Evolutionary conservation across 1,284 basidiomycete genomes (phyloP), one percentile per base, ranked within the genome.

Genomic region (Amylostereum areolatum): DNA sequence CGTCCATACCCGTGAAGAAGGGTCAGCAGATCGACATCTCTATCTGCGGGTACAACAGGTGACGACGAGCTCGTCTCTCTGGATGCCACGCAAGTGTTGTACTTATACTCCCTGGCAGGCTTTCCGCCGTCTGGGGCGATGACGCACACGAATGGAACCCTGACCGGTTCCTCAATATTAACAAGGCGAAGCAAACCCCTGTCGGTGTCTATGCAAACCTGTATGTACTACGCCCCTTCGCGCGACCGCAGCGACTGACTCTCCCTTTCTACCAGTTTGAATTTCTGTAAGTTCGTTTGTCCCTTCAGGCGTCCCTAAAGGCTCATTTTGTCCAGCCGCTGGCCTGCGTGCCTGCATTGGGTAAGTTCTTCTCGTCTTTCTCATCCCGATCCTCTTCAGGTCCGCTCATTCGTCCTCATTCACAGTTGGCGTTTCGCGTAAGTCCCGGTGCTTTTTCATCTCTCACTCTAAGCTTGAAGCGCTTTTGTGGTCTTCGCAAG

Each of bases 161-260:
- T 12, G 67, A 70, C 39, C 63, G 63, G 10, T 64, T 80, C 70
- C 59, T 80, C 47, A 54, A 66, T 7, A 59, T 48, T 2, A 46
- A 62, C 31, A 57, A 57, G 10, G 54, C 57, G n/a, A 73, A 69
- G 55, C 69, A 65, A 18, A 64, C 69, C 1, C 48, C 52, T 10
- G 58, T 79, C 5, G 78, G 80, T 0, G 67, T 76, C 7, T 74
- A 76, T 52, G 69, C 70, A 6, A 78, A 78, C 59, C 56, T 80
- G 78, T 80, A n/a, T 8, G 33, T 53, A 27, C n/a, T 57, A 76
- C 29, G 33, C 43, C 18, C 18, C 12, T 33, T 6, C 32, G 7
- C 32, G 27, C n/a, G 29, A 27, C 5, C 30, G 29, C 32, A 10
- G 24, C 34, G 46, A 18, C 28, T 52, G 32, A 48, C n/a, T 34